These are phyloP conservation scores for Mycena latifolia DNA, from an alignment of 768 basidiomycete genomes.

Conservation along the genomic window DNA sequence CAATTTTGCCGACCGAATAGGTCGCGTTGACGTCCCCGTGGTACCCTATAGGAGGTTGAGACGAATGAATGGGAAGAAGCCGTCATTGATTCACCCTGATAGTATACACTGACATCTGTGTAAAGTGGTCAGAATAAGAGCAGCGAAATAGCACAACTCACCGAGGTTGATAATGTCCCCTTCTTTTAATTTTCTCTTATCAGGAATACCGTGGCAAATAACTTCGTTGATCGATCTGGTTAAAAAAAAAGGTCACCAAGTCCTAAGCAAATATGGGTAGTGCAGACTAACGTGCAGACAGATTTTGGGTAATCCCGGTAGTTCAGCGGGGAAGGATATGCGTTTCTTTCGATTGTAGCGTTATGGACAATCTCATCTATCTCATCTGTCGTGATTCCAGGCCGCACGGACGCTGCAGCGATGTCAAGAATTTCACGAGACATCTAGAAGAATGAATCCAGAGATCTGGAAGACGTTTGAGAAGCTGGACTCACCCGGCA, in stretches of 20 bases:
- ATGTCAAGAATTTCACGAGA: constrained; percentile 94
- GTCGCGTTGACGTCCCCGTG: constrained; percentile 96
- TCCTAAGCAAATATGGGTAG: constrained; percentile 2
- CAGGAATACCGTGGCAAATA: constrained; percentile 98
- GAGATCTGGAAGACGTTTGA: not conserved
- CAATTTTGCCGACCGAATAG: constrained; percentile 89
- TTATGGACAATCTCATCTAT: constrained; percentile 95
- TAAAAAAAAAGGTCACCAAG: constrained; percentile 14
- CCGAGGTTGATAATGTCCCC: constrained; percentile 98
- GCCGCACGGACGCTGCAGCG: constrained; percentile 85
- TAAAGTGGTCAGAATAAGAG: constrained; percentile 34
- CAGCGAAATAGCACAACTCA: constrained; percentile 45
- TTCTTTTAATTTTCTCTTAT: constrained; percentile 83
- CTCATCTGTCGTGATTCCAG: constrained; percentile 97
- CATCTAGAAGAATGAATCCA: constrained; percentile 62
- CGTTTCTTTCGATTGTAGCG: constrained; percentile 88
- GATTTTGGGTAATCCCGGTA: constrained; percentile 96
- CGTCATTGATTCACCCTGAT: constrained; percentile 66
- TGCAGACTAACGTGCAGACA: constrained; percentile 85
- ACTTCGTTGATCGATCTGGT: constrained; percentile 91
- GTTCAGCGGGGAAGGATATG: constrained; percentile 95
- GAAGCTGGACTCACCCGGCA: constrained; percentile 74
- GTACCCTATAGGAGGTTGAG: constrained; percentile 64
- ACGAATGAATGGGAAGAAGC: constrained; percentile 6
- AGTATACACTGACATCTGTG: constrained; percentile 83